A percentile compares a stretch with the other conserved stretches of the same genome.
These are phyloP conservation scores for Fonsecaea monophora DNA, from an alignment of 2,329 filamentous ascomycete genomes.

Conservation along the genomic window DNA sequence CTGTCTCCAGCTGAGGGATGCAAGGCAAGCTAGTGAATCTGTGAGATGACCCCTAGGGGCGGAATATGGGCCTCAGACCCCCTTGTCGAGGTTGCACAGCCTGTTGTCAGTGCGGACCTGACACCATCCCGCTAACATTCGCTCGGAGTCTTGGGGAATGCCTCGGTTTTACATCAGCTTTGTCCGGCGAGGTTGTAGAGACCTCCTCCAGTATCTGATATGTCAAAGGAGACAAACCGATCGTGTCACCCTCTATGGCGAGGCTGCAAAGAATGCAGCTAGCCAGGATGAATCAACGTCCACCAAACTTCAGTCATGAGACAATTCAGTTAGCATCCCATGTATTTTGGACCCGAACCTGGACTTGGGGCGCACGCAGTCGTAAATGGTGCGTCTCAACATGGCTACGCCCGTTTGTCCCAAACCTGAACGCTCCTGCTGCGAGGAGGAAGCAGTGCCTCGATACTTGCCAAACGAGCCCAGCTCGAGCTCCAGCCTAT, in stretches of 20 bases:
- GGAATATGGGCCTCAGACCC: neutral
- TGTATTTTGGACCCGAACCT: neutral
- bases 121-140: constrained; percentile 11
- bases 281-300: neutral
- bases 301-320: neutral
- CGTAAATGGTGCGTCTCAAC: neutral
- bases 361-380: neutral
- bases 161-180: neutral
- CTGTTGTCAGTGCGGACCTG: constrained; percentile 1
- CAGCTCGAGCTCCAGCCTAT: neutral
- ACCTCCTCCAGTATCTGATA: neutral
- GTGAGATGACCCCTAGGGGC: neutral
- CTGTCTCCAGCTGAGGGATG: constrained; percentile 4
- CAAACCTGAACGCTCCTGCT: neutral
- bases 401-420: neutral
- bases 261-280: neutral
- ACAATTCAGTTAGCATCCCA: neutral
- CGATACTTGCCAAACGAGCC: neutral
- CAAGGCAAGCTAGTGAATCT: neutral
- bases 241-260: neutral
- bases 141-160: neutral
- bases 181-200: constrained; percentile 4
- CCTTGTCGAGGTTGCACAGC: constrained; percentile 1
- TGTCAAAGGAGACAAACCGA: neutral
- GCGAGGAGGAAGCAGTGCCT: neutral